Conservation (phyloP, 2,329 filamentous ascomycete species). For the Fusarium setosum region DNA sequence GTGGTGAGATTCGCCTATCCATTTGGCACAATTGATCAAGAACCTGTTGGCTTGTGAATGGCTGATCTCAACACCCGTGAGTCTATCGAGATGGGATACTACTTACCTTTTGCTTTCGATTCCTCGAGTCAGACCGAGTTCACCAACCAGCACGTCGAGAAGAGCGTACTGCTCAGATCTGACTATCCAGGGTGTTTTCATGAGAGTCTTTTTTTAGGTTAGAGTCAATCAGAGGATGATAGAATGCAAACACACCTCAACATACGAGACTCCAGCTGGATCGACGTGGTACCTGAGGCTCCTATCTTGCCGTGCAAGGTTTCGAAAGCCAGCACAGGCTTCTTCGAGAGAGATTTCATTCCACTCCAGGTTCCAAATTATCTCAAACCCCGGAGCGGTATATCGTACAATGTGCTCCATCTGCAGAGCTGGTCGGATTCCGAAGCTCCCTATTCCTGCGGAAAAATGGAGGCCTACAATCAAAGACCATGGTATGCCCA, state of each 20-base stretch:
- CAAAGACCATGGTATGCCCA: background rate
- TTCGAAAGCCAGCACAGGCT: background rate
- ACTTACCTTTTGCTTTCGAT: background rate
- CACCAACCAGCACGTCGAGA: background rate
- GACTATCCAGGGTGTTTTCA: fast-evolving
- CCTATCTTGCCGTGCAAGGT: background rate
- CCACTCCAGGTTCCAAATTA: background rate
- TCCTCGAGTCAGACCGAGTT: background rate
- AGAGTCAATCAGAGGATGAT: fast-evolving
- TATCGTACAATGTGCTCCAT: background rate
- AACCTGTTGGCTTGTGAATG: background rate
- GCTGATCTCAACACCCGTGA: background rate
- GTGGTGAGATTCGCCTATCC: background rate
- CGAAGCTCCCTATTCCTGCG: background rate
- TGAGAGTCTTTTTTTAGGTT: background rate
- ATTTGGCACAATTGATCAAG: background rate
- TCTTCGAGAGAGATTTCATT: background rate
- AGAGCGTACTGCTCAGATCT: background rate
- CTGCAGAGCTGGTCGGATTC: background rate
- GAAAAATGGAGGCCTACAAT: background rate
- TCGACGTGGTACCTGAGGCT: background rate
- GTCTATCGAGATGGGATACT: fast-evolving
- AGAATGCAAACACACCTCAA: background rate
- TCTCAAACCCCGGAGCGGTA: constrained; percentile 12
- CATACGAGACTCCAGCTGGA: background rate